These are phyloP conservation scores for Mycena galopus DNA, from an alignment of 768 basidiomycete species.

Conservation along the genomic window DNA sequence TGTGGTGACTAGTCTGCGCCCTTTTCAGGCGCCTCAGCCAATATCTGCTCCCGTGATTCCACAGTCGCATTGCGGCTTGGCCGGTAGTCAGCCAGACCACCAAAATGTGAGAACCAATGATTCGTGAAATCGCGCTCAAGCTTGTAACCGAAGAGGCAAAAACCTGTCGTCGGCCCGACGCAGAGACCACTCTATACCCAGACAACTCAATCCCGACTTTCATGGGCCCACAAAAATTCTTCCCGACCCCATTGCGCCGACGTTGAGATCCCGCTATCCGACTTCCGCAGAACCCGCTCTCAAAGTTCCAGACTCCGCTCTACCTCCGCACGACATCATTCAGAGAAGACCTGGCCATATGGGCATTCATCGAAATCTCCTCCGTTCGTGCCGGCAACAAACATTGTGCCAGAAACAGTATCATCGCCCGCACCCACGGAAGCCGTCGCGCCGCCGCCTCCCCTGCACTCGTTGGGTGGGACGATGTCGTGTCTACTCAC, in stretches of 20 bases:
- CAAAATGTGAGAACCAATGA: constrained; percentile 6
- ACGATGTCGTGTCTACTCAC: constrained; percentile 34
- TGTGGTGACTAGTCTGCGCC: constrained; percentile 76
- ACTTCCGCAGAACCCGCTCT: neutral
- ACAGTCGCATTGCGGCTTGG: constrained; percentile 60
- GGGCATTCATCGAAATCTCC: neutral
- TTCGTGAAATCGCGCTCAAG: constrained; percentile 24
- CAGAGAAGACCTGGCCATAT: neutral
- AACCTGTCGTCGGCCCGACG: neutral
- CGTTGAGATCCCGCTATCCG: neutral
- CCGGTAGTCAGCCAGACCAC: constrained; percentile 14
- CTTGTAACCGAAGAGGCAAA: constrained; percentile 17
- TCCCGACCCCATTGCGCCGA: constrained; percentile 28
- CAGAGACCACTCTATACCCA: neutral
- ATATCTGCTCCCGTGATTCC: constrained; percentile 73
- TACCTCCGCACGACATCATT: neutral
- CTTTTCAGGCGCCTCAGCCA: constrained; percentile 68
- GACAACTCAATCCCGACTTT: neutral
- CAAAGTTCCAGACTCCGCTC: neutral
- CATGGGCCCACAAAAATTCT: constrained; percentile 22
- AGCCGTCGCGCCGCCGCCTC: neutral
- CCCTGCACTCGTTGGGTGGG: constrained; percentile 12
- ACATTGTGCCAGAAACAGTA: too few relatives aligned
- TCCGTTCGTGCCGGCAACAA: too few relatives aligned
- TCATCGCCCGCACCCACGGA: too few relatives aligned